Evolutionary conservation across 2,329 filamentous ascomycete genomes (phyloP).

Genomic region (Ophiostoma angusticollis): DNA sequence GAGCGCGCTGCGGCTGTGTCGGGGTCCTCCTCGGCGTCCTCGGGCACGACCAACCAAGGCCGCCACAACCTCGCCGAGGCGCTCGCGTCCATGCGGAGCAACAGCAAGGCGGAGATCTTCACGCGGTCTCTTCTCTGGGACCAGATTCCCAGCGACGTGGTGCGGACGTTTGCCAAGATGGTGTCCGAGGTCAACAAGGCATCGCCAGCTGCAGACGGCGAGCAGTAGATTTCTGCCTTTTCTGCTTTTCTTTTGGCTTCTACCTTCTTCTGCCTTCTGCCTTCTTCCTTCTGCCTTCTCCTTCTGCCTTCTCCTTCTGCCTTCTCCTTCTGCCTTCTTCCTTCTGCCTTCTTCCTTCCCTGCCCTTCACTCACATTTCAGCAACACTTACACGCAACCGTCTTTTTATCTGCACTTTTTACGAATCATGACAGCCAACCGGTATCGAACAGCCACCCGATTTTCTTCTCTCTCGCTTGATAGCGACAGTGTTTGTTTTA

Average conservation of each 20-base stretch:
- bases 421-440: conserved; percentile 8
- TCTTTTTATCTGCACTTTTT: neutral
- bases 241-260: too few relatives aligned
- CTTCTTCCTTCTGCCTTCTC: conserved; percentile 2
- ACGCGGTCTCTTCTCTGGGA: conserved; percentile 89
- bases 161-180: conserved; percentile 85
- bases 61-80: conserved; percentile 70
- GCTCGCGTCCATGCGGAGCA: conserved; percentile 63
- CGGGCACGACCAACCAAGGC: conserved; percentile 43
- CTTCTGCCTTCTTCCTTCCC: neutral
- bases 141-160: conserved; percentile 81
- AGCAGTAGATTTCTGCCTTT: conserved; percentile 5
- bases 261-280: neutral
- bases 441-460: conserved; percentile 8
- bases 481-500: conserved; percentile 4
- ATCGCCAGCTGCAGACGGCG: conserved; percentile 1
- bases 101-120: conserved; percentile 76
- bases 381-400: too few relatives aligned
- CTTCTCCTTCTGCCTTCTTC: neutral
- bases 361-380: neutral
- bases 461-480: conserved; percentile 1
- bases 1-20: conserved; percentile 18
- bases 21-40: too few relatives aligned
- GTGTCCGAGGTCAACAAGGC: conserved; percentile 57
- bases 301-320: conserved; percentile 16